Evolutionary conservation across 2,329 filamentous ascomycete species (phyloP), one percentile per base, ranked within the genome.

Genomic region (Xylaria hypoxylon): DNA sequence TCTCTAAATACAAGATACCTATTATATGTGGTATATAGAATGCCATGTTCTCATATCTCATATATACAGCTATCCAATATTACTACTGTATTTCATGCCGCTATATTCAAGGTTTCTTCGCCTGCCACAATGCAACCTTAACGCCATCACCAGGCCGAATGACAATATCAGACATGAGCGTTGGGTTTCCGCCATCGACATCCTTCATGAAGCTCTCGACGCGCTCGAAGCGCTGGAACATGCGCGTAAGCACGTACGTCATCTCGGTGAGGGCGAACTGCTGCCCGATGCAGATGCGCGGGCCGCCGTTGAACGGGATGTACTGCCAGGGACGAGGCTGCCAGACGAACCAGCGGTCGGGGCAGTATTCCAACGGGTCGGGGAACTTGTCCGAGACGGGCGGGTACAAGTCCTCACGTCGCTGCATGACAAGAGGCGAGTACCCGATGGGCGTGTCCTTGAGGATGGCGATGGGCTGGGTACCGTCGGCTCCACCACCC

Each of bases 241-340:
- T 74, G 50, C 92, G 83, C 31, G 90, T 89, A 67, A 93, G 84
- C 10, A 91, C 89, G 76, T 94, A 94, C 33, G 82, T 82, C 82
- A 92, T 92, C 82, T 94, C 91, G 0, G 91, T 93, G 52, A 94
- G 79, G 15, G 92, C 92, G 77, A 94, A 95, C 78, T 95, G 91
- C 83, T 95, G 91, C 1, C 91, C 91, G 65, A 94, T 87, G 78
- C 91, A 92, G 74, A 92, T 91, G 35, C 91, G 82, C 48, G 91
- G 89, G 0, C 90, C 91, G 11, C 89, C 89, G 75, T 92, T 93
- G 79, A 93, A 93, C 3, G 91, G 91, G 47, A 93, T 85, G 75
- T 91, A 93, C 68, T 89, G 85, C 87, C 90, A 92, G 0, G 87
- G 86, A 74, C 85, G 86, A 0, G 89, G 89, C 74, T 88, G 85